Evolutionary conservation across 2,329 filamentous ascomycete species (phyloP), one percentile per base, ranked within the genome.

Genomic region (Parasarocladium wereldwijsianum): DNA sequence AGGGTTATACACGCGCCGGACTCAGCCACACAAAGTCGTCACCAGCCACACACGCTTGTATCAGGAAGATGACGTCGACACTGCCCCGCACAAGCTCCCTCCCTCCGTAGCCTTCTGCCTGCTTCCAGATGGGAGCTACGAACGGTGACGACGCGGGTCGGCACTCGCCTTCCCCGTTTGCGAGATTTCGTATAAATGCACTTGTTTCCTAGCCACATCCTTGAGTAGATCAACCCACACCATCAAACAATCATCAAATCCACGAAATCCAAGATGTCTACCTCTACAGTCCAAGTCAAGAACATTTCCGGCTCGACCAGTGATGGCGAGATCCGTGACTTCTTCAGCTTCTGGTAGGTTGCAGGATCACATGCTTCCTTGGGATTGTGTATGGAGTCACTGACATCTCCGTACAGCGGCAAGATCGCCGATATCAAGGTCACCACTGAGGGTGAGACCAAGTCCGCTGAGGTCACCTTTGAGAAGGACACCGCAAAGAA

Each of bases 401-500:
- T 17, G 2, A 10, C 47, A 40, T 50, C 38, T 17, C 9, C 17
- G 13, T 12, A 13, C 50, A 90, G 84, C 52, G 90, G 90, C 54
- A 96, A 94, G 67, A 93, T 98, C 54, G 76, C 73, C 42, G 69
- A 70, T 44, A 68, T 98, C 52, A 76, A 83, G 35, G 70, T 94
- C 47, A 82, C 74, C 17, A 58, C 75, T 20, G 58, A 57, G 55
- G 72, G 72, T 46, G 68, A 76, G 41, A 64, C 70, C 41, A 84
- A 94, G 60, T 76, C 76, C 29, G 90, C 90, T 34, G 81, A 77
- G n/a, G 86, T 98, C 38, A 86, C 76, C 31, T 98, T 98, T 49
- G 90, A 96, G 59, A 94, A 94, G 64, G 76, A 87, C 53, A 92
- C 87, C 10, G 90, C 90, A 29, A 86, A 87, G 36, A 94, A 93